phyloP scores from a whole-genome alignment of 805 yeast genomes.

The Alloascoidea africana region DNA sequence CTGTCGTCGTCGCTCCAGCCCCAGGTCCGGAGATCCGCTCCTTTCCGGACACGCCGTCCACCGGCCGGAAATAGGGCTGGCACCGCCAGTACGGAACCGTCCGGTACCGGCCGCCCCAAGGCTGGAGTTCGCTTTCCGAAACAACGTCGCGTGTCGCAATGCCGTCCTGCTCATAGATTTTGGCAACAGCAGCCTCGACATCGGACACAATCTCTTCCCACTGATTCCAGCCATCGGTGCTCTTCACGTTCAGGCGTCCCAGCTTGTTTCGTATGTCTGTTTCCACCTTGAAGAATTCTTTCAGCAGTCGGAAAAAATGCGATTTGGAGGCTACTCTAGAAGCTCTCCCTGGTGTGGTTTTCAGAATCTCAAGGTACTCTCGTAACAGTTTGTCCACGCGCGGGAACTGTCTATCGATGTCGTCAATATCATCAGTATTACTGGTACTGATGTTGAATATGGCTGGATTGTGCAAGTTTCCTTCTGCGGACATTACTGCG shows the following conservation, averaged over 20 bases:
- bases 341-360: conserved; percentile 45
- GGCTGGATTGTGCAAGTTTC: conserved; percentile 87
- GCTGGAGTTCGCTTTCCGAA: conserved; percentile 33
- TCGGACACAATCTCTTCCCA: conserved; percentile 42
- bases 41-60: conserved; percentile 57
- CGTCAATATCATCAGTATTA: conserved; percentile 17
- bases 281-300: conserved; percentile 65
- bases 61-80: conserved; percentile 88
- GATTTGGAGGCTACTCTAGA: conserved; percentile 78
- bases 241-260: conserved; percentile 28
- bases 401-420: conserved; percentile 57
- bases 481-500: conserved; percentile 97
- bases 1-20: too few relatives aligned
- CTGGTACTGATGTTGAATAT: conserved; percentile 34
- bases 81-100: conserved; percentile 90
- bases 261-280: conserved; percentile 65
- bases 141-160: conserved; percentile 43
- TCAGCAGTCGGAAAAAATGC: conserved; percentile 75
- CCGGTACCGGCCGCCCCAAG: conserved; percentile 74
- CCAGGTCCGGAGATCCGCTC: too few relatives aligned
- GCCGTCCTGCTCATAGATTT: conserved; percentile 34
- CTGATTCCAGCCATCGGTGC: conserved; percentile 27
- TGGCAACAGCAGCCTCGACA: conserved; percentile 53
- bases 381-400: conserved; percentile 72
- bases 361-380: conserved; percentile 80